A percentile compares a stretch with the other conserved stretches of the same genome.
Evolutionary conservation across 2,329 filamentous ascomycete genomes (phyloP).

Genomic region (Fusarium sublunatum): DNA sequence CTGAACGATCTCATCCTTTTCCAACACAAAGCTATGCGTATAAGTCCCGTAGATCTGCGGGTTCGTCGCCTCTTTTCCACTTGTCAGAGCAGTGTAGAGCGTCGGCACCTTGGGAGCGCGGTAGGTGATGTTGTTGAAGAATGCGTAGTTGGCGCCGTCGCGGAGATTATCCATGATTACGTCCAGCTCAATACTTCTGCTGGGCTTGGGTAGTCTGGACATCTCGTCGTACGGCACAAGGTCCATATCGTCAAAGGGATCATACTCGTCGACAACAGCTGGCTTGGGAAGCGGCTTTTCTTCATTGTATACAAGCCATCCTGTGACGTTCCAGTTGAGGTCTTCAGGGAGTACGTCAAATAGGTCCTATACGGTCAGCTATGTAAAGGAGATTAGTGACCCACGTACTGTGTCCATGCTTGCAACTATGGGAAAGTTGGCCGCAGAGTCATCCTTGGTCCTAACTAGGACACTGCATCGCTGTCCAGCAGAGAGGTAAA

Average conservation of each 20-base stretch:
- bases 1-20: conserved; percentile 75
- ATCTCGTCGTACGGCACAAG: conserved; percentile 76
- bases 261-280: conserved; percentile 68
- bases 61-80: conserved; percentile 68
- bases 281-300: conserved; percentile 61
- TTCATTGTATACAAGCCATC: conserved; percentile 71
- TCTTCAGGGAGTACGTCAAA: conserved; percentile 75
- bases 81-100: conserved; percentile 78
- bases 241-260: conserved; percentile 78
- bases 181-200: conserved; percentile 71
- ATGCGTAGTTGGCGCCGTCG: conserved; percentile 71
- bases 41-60: conserved; percentile 72
- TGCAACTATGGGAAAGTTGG: conserved; percentile 75
- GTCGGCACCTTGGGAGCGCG: conserved; percentile 79
- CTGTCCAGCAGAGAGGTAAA: conserved; percentile 77
- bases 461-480: conserved; percentile 72
- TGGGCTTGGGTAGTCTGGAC: conserved; percentile 69
- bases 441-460: conserved; percentile 66
- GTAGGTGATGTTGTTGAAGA: conserved; percentile 84
- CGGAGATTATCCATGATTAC: conserved; percentile 71
- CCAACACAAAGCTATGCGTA: conserved; percentile 74
- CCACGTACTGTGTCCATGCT: conserved; percentile 73
- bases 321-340: conserved; percentile 75
- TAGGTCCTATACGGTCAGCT: conserved; percentile 58
- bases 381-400: background rate